These are phyloP conservation scores for Apocynum venetum DNA, from an alignment of 257 asterid species.

Conservation along the genomic window DNA sequence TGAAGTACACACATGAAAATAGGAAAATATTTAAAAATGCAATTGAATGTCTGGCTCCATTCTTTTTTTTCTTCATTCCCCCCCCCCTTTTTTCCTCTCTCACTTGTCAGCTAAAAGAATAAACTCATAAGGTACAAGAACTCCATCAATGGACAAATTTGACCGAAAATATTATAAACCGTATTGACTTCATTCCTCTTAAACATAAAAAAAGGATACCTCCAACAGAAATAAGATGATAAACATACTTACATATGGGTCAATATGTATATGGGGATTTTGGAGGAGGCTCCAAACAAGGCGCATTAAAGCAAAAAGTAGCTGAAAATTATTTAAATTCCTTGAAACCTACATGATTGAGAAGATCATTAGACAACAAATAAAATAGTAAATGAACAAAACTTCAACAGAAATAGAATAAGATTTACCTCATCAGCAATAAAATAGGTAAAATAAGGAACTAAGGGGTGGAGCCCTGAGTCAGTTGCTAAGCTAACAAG, in stretches of 20 bases:
- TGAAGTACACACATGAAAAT: neutral
- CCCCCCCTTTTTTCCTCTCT: neutral
- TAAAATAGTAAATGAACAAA: conserved; percentile 5
- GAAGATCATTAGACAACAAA: conserved; percentile 13
- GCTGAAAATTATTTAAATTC: conserved; percentile 62
- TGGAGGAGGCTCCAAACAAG: conserved; percentile 92
- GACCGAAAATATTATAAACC: neutral
- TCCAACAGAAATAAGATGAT: neutral
- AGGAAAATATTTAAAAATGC: neutral
- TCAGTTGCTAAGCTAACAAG: conserved; percentile 91
- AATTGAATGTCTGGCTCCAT: neutral
- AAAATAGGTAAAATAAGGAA: conserved; percentile 91
- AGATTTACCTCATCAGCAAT: conserved; percentile 81
- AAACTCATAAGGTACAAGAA: neutral
- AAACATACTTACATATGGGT: conserved; percentile 77
- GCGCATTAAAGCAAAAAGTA: conserved; percentile 93
- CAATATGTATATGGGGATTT: conserved; percentile 86
- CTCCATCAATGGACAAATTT: neutral
- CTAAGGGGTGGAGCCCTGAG: conserved; percentile 95
- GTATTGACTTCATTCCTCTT: neutral
- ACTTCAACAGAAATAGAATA: conserved; percentile 10
- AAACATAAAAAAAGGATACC: neutral
- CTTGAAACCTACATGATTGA: conserved; percentile 69
- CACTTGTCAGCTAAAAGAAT: neutral
- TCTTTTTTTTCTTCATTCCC: neutral